A percentile compares a stretch with the other conserved stretches of the same genome.
Conservation (phyloP, 352 stramenopile species). For the Pseudoperonospora humuli region DNA sequence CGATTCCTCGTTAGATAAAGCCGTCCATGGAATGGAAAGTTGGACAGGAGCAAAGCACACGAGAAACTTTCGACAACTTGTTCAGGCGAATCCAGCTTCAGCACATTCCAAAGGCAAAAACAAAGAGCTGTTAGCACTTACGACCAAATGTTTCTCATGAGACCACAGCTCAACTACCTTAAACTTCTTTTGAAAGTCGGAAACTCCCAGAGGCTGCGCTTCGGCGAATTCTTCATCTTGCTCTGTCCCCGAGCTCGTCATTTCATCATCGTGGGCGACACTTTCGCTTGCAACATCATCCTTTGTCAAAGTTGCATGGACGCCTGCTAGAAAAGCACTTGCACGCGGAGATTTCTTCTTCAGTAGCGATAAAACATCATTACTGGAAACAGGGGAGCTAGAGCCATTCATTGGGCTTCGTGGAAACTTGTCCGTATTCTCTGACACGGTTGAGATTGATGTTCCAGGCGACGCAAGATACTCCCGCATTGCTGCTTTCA, state of each 20-base stretch:
- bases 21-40: conserved; percentile 74
- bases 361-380: conserved; percentile 1
- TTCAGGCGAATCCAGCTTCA: conserved; percentile 51
- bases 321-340: not conserved
- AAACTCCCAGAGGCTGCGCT: conserved; percentile 39
- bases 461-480: conserved; percentile 27
- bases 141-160: too few relatives aligned
- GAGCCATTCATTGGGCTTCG: conserved; percentile 3
- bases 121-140: too few relatives aligned
- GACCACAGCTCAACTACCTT: conserved; percentile 31
- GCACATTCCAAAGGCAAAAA: not conserved
- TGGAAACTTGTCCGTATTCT: conserved; percentile 14
- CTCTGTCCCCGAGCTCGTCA: conserved; percentile 4
- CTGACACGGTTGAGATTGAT: conserved; percentile 3
- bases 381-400: conserved; percentile 3
- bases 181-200: conserved; percentile 81
- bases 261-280: conserved; percentile 10
- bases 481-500: conserved; percentile 50
- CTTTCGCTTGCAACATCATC: conserved; percentile 3
- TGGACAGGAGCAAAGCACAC: conserved; percentile 69
- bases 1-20: conserved; percentile 69
- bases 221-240: conserved; percentile 39
- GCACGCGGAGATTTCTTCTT: conserved; percentile 11
- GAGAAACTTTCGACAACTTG: conserved; percentile 83
- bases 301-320: not conserved